A percentile compares a stretch with the other conserved stretches of the same genome.
These are phyloP conservation scores for Mucor indicus DNA, from an alignment of 371 early-diverging fungal genomes.

Conservation along the genomic window DNA sequence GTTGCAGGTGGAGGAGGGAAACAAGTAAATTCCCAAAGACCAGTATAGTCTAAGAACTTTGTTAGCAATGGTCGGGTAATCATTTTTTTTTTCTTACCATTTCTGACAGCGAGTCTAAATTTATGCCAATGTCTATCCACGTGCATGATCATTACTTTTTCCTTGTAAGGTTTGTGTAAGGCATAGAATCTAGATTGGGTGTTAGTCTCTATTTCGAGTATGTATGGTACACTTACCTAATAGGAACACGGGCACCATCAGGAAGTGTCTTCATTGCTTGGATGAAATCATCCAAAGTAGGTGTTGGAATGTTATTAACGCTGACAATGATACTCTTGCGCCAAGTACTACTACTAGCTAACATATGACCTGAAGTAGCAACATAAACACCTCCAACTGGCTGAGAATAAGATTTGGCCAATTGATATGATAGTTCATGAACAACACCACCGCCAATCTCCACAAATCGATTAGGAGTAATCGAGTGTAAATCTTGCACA, in stretches of 20 bases:
- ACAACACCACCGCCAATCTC: constrained; percentile 88
- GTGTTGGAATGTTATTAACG: constrained; percentile 72
- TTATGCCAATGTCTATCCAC: constrained; percentile 87
- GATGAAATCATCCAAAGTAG: constrained; percentile 80
- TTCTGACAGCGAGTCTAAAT: constrained; percentile 73
- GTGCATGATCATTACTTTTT: constrained; percentile 76
- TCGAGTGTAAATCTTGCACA: constrained; percentile 78
- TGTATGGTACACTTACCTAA: constrained; percentile 26
- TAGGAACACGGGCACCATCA: constrained; percentile 81
- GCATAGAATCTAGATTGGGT: constrained; percentile 57
- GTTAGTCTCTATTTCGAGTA: background rate
- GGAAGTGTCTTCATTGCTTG: constrained; percentile 63
- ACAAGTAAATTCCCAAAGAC: constrained; percentile 78
- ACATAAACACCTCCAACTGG: constrained; percentile 84
- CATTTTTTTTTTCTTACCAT: constrained; percentile 50
- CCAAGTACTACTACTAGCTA: constrained; percentile 64
- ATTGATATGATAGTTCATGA: constrained; percentile 84
- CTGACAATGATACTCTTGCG: constrained; percentile 66
- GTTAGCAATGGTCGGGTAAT: background rate
- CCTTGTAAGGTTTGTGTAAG: constrained; percentile 64
- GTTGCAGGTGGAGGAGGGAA: constrained; percentile 62
- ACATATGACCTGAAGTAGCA: constrained; percentile 70
- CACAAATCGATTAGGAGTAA: constrained; percentile 72
- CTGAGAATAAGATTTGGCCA: constrained; percentile 74
- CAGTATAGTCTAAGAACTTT: constrained; percentile 37